These are phyloP conservation scores for Cornus controversa DNA, from an alignment of 148 eudicot genomes.

Conservation along the genomic window DNA sequence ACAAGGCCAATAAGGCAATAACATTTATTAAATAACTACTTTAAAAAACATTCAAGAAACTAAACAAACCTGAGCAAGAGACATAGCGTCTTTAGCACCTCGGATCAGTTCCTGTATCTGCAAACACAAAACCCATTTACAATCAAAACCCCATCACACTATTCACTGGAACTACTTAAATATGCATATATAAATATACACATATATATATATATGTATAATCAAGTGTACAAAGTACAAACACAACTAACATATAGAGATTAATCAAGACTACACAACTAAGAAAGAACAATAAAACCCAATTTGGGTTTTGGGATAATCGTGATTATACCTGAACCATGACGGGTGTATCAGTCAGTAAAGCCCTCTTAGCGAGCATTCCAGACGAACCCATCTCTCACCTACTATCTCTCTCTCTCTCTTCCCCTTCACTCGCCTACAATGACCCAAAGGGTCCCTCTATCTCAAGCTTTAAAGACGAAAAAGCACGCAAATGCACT, in stretches of 20 bases:
- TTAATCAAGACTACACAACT: too few species aligned
- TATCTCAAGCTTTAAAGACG: too few species aligned
- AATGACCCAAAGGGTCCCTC: neutral
- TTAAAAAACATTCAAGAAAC: conserved; percentile 11
- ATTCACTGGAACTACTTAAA: neutral
- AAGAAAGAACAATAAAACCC: neutral
- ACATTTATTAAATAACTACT: neutral
- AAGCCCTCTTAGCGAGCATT: conserved; percentile 53
- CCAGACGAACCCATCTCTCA: conserved; percentile 50
- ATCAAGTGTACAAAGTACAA: neutral
- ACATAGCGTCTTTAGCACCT: conserved; percentile 73
- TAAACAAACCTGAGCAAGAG: conserved; percentile 92
- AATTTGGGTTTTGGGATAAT: conserved; percentile 13
- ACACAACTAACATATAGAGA: conserved; percentile 1
- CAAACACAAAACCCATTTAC: conserved; percentile 25
- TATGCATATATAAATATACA: neutral
- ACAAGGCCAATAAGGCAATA: neutral
- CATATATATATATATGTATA: too few species aligned
- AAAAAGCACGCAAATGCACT: neutral
- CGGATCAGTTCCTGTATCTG: conserved; percentile 85
- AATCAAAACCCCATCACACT: conserved; percentile 1
- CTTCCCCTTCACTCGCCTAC: neutral
- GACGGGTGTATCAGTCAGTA: conserved; percentile 48
- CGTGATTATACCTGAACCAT: conserved; percentile 48
- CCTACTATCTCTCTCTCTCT: neutral